A percentile compares a stretch with the other conserved stretches of the same genome.
Evolutionary conservation across 1,284 basidiomycete genomes (phyloP).

Genomic region (Agroathelia rolfsii): DNA sequence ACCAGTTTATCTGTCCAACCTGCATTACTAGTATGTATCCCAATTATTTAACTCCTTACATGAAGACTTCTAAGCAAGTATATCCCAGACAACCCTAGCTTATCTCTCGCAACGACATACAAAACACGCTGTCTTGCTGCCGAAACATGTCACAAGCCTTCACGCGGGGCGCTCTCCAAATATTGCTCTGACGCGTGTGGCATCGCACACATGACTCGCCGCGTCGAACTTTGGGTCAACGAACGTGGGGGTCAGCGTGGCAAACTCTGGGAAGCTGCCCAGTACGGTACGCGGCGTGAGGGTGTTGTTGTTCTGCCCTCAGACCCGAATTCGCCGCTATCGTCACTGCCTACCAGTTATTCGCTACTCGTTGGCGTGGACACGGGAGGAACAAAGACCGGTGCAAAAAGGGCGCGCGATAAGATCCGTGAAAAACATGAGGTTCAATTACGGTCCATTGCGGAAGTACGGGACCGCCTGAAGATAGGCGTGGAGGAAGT

Average conservation of each 20-base stretch:
- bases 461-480: slow-evolving; percentile 48
- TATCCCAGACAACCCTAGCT: slow-evolving; percentile 44
- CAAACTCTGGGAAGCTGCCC: slow-evolving; percentile 61
- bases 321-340: slow-evolving; percentile 8
- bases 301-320: slow-evolving; percentile 43
- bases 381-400: slow-evolving; percentile 10
- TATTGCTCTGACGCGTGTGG: slow-evolving; percentile 80
- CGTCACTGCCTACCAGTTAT: no score
- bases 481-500: slow-evolving; percentile 59
- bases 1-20: slow-evolving; percentile 76
- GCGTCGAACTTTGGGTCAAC: slow-evolving; percentile 48
- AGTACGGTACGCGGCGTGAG: slow-evolving; percentile 55
- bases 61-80: no score
- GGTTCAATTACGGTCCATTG: slow-evolving; percentile 47
- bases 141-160: slow-evolving; percentile 66
- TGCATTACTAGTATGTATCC: slow-evolving; percentile 58
- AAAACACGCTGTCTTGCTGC: slow-evolving; percentile 64
- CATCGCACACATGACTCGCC: slow-evolving; percentile 52
- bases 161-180: slow-evolving; percentile 71
- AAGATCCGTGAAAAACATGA: slow-evolving; percentile 17
- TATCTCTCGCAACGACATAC: slow-evolving; percentile 64
- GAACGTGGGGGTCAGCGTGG: slow-evolving; percentile 51
- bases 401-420: slow-evolving; percentile 17
- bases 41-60: slow-evolving; percentile 5
- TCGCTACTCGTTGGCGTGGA: no score